Evolutionary conservation across 2,329 filamentous ascomycete genomes (phyloP).

Genomic region (Cryphonectria naterciae): DNA sequence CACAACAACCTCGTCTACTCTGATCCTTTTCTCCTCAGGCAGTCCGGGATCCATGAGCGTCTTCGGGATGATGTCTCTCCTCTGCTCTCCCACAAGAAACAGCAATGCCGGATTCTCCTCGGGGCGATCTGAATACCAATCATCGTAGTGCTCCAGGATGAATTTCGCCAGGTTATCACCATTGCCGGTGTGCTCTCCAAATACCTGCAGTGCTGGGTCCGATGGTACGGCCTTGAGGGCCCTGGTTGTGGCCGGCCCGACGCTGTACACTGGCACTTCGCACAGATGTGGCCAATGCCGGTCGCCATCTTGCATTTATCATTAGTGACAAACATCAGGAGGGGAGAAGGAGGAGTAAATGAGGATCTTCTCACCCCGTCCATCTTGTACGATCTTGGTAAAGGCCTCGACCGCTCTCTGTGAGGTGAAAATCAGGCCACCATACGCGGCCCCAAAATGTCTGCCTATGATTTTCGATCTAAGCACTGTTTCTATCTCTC

Average conservation of each 20-base stretch:
- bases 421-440: slow-evolving; percentile 82
- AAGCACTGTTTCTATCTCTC: slow-evolving; percentile 56
- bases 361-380: slow-evolving; percentile 43
- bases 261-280: slow-evolving; percentile 71
- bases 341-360: background rate
- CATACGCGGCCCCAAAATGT: slow-evolving; percentile 55
- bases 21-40: slow-evolving; percentile 55
- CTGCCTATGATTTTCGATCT: slow-evolving; percentile 45
- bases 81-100: slow-evolving; percentile 88
- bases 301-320: slow-evolving; percentile 7
- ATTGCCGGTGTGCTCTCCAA: slow-evolving; percentile 82
- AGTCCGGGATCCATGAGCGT: slow-evolving; percentile 67
- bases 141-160: slow-evolving; percentile 77
- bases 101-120: slow-evolving; percentile 68
- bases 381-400: slow-evolving; percentile 61
- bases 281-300: slow-evolving; percentile 56
- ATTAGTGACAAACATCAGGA: slow-evolving; percentile 16
- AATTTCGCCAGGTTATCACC: slow-evolving; percentile 78
- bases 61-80: slow-evolving; percentile 86
- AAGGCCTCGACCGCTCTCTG: slow-evolving; percentile 85
- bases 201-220: slow-evolving; percentile 61
- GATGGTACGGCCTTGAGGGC: slow-evolving; percentile 64
- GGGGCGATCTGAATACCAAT: slow-evolving; percentile 49
- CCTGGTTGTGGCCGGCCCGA: slow-evolving; percentile 79
- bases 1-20: slow-evolving; percentile 78